Percentiles rank a stretch among this genome's conserved stretches.
These are phyloP conservation scores for Sergeia podlipaevii DNA, from an alignment of 208 protist species.

Conservation along the genomic window DNA sequence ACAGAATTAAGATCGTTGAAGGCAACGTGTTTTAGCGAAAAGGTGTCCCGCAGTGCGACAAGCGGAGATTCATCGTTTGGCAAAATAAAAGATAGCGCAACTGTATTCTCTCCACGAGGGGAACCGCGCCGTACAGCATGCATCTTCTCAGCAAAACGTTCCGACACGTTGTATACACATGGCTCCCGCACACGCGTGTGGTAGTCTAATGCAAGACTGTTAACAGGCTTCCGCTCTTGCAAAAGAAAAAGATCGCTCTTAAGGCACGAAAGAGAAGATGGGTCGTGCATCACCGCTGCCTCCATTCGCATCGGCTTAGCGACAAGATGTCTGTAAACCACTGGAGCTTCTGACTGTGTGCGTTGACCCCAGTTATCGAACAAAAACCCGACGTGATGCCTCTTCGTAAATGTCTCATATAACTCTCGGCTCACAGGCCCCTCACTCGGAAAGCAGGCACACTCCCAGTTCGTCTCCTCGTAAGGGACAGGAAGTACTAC, in stretches of 20 bases:
- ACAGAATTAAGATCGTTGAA: constrained; percentile 77
- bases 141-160: constrained; percentile 73
- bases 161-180: constrained; percentile 74
- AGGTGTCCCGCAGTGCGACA: constrained; percentile 63
- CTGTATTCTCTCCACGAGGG: constrained; percentile 20
- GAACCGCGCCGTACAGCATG: constrained; percentile 13
- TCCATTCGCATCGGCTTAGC: constrained; percentile 40
- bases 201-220: constrained; percentile 39
- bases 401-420: constrained; percentile 20
- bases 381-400: constrained; percentile 20
- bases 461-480: not conserved
- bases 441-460: constrained; percentile 17
- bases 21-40: constrained; percentile 52
- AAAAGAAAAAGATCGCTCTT: constrained; percentile 74
- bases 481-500: constrained; percentile 84
- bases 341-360: not conserved
- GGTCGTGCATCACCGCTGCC: constrained; percentile 50
- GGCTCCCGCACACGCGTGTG: constrained; percentile 59
- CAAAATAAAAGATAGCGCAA: constrained; percentile 56
- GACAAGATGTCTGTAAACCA: constrained; percentile 48
- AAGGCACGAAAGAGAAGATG: constrained; percentile 56
- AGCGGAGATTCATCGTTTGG: constrained; percentile 40
- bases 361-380: constrained; percentile 5
- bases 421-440: constrained; percentile 16
- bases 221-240: constrained; percentile 53